Evolutionary conservation across 163 green algal species (phyloP).

Genomic region (Chloroidium sp.): DNA sequence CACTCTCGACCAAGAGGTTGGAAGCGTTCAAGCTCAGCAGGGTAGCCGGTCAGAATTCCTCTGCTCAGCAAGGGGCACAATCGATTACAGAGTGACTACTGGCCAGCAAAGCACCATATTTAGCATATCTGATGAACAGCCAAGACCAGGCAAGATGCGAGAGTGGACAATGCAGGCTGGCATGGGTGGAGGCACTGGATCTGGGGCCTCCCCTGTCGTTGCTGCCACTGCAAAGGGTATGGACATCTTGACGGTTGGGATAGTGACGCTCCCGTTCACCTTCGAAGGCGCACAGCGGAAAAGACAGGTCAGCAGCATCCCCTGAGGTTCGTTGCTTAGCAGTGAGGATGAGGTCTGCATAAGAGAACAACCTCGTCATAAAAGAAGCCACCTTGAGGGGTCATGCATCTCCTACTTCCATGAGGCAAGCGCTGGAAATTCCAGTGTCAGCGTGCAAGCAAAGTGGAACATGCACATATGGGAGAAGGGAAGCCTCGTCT

Average conservation of each 20-base stretch:
- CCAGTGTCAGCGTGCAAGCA: no score
- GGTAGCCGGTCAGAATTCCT: background rate
- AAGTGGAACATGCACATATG: background rate
- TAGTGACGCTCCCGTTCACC: slow-evolving; percentile 91
- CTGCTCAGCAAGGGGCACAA: no score
- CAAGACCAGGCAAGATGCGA: background rate
- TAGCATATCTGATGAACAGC: background rate
- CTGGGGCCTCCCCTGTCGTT: slow-evolving; percentile 76
- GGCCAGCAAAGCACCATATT: no score
- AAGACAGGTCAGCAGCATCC: slow-evolving; percentile 32
- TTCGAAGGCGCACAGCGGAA: slow-evolving; percentile 81
- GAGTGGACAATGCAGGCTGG: slow-evolving; percentile 44
- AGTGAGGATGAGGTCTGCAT: no score
- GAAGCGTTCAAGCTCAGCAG: background rate
- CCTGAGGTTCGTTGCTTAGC: background rate
- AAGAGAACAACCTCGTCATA: no score
- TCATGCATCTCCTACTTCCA: background rate
- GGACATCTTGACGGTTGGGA: slow-evolving; percentile 87
- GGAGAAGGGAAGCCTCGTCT: background rate
- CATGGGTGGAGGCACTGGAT: slow-evolving; percentile 88
- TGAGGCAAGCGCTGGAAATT: background rate
- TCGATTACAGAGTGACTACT: no score
- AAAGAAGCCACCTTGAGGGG: no score
- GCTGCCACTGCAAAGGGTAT: slow-evolving; percentile 66
- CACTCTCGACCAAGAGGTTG: no score